Evolutionary conservation across 345 rosid species (phyloP), one percentile per base, ranked within the genome.

Genomic region (Eucalyptus globulus): DNA sequence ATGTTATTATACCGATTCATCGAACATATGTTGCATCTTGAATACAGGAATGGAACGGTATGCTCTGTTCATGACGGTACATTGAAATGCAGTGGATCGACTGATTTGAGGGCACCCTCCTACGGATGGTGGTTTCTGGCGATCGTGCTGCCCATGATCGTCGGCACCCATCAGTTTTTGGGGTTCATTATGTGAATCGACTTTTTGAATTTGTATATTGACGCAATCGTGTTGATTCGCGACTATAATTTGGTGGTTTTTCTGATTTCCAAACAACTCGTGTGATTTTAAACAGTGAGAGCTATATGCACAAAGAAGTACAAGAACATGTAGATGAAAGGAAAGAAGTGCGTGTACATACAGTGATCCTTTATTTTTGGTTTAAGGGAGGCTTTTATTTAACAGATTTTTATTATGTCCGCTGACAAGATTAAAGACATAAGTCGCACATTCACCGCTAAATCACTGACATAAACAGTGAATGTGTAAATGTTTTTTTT

Each of bases 11-110:
- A 40, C 83, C 47, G 7, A 40, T 43, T 76, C 83, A 76, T 76
- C 9, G 7, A 40, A 76, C 83, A 11, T 9, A 11, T 21, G 27
- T 37, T 40, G 83, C 47, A 22, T 76, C 29, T 37, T 76, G 29
- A 76, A 76, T 60, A 50, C 88, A 94, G 93, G 93, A 92, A 93
- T 29, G 90, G 89, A 49, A 91, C 92, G 4, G 89, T 90, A 62
- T 94, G 96, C 91, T 91, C 93, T 86, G 91, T 87, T 86, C 93
- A 85, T 13, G 90, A 89, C 47, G 54, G 91, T 44, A 92, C 80
- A 72, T 87, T 92, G 89, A 87, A 51, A 4, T 94, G 96, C 88
- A 88, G 62, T 56, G 56, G 86, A 56, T 91, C 95, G 0, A 67
- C 76, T n/a, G 92, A 91, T 51, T 34, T 51, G 54, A 91, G 87